Evolutionary conservation across 352 stramenopile genomes (phyloP), one percentile per base, ranked within the genome.

Genomic region (Globisporangium emineosum): DNA sequence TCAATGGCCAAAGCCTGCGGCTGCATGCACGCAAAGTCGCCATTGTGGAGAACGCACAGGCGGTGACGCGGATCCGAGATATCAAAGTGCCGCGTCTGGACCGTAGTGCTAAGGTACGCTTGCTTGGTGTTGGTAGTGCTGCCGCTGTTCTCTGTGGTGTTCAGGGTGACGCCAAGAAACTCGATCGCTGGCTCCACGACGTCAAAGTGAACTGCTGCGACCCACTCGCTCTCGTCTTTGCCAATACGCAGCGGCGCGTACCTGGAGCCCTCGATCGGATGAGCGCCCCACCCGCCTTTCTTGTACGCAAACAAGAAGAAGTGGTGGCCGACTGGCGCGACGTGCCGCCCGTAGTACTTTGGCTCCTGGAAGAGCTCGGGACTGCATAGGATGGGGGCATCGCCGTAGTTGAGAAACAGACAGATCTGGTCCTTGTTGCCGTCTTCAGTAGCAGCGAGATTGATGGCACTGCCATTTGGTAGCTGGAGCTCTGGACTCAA

Each of bases 81-180:
- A 40, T 89, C 70, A 50, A 90, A 87, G 5, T 75, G 47, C 10
- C 57, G 72, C 13, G 79, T 83, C 5, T 72, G 67, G 21, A 90
- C 65, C 51, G 45, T 66, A 8, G 50, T 79, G 10, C 51, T 67
- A 32, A 76, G 64, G 50, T 68, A 59, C 49, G 54, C 32, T 2
- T 25, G 30, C 19, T 65, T 49, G 21, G 5, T 52, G 42, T 65
- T 32, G 19, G 42, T 30, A 1, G 25, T 57, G 1, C 57, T 23
- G 0, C 23, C 30, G n/a, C n/a, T n/a, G 1, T 29, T 32, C 7
- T 15, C 15, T 2, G 27, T 57, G 7, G 58, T 63, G 42, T 62
- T 42, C 21, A 68, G 6, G 2, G 45, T 10, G 32, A 80, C 62
- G 7, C 71, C 50, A 0, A 76, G 32, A 19, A 88, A 45, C 29